Base-by-base conservation (phyloP, 768 basidiomycete species). In the Sporobolomyces phaffii region DNA sequence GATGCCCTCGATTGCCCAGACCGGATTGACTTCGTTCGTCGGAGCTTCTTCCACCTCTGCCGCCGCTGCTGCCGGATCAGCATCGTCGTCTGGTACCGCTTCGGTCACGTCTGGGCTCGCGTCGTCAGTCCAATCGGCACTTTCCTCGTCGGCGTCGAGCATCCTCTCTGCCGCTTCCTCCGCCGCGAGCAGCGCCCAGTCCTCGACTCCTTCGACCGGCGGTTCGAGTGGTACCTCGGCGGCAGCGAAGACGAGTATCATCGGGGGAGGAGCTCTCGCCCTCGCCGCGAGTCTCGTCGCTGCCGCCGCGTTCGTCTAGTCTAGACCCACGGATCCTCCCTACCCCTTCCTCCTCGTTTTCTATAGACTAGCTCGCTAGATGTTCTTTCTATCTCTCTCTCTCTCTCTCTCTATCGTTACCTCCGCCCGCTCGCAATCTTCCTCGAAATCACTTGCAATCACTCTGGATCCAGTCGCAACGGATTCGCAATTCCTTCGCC, bases 1-100 rank as follows among this genome's bases (percentile, higher is more conserved):
- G n/a, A n/a, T 68, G 28, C 60, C 65, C 11, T 51, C 54, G 15
- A 31, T 68, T 22, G 38, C 45, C 31, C 47, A 51, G 26, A 51
- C 26, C 45, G 7, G 11, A 5, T 5, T 6, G 40, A 64, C 49
- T 31, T 33, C 53, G 28, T 36, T 40, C 31, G 45, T 45, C 29
- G 56, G 60, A 31, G 53, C 45, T 1, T 33, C 44, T 22, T 10
- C 47, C 22, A 45, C 49, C 31, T 26, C 44, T 15, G 26, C 20
- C 26, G 53, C 10, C 47, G 7, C 36, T 24, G 9, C 17, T 26
- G 33, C 44, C 17, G 24, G 44, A 4, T 26, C 31, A 33, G 48
- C 50, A n/a, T n/a, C n/a, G n/a, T n/a, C n/a, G n/a, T n/a, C n/a
- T n/a, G n/a, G n/a, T n/a, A n/a, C n/a, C n/a, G n/a, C n/a, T n/a